phyloP scores from a whole-genome alignment of 768 basidiomycete species.

The Phlebiopsis flavidoalba region DNA sequence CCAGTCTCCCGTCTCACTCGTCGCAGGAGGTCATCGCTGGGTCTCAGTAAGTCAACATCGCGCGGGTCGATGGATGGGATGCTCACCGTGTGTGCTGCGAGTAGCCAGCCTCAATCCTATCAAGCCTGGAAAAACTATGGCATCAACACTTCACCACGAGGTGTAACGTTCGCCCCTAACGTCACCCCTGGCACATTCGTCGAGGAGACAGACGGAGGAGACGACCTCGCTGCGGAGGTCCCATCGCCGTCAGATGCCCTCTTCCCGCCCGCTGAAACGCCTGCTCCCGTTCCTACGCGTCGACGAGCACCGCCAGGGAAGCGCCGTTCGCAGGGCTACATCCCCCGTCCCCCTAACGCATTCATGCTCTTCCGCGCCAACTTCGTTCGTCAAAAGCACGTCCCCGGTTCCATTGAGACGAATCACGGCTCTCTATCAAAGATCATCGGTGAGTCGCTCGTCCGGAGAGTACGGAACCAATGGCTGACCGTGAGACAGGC shows the following conservation, averaged over 20 bases:
- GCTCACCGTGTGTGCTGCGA: not conserved
- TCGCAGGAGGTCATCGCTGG: slow-evolving; percentile 37
- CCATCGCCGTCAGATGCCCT: slow-evolving; percentile 34
- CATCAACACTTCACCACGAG: slow-evolving; percentile 32
- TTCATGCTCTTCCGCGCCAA: slow-evolving; percentile 83
- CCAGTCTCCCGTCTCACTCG: slow-evolving; percentile 30
- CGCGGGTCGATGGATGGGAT: not conserved
- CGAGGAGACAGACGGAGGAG: slow-evolving; percentile 27
- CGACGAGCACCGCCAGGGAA: slow-evolving; percentile 56
- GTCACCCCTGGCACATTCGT: slow-evolving; percentile 50
- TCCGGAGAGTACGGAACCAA: not conserved
- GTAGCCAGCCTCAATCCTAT: slow-evolving; percentile 32
- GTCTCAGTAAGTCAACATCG: slow-evolving; percentile 22
- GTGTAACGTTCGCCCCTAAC: slow-evolving; percentile 61
- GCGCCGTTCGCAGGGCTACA: slow-evolving; percentile 58
- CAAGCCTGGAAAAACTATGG: slow-evolving; percentile 54
- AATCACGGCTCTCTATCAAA: slow-evolving; percentile 46
- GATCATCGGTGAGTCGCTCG: slow-evolving; percentile 32
- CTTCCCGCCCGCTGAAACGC: slow-evolving; percentile 49
- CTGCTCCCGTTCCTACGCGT: slow-evolving; percentile 34
- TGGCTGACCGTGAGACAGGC: slow-evolving; percentile 20
- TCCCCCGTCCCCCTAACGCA: slow-evolving; percentile 79
- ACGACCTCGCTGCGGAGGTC: slow-evolving; percentile 29
- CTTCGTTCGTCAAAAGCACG: slow-evolving; percentile 45
- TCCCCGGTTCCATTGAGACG: slow-evolving; percentile 46